These are phyloP conservation scores for Trichomonascus vanleenenianus DNA, from an alignment of 805 yeast species.

Conservation along the genomic window DNA sequence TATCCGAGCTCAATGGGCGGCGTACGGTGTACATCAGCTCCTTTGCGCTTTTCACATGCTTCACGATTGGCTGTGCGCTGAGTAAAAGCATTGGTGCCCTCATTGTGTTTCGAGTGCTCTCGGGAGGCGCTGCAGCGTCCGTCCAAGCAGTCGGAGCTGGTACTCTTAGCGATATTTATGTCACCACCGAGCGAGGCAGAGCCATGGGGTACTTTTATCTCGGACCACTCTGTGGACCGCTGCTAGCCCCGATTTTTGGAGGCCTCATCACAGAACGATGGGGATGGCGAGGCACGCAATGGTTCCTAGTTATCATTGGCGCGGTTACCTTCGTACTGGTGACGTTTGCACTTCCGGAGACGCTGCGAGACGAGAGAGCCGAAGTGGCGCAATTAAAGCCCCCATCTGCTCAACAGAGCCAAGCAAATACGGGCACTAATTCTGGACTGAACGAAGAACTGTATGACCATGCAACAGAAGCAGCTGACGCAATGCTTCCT, in stretches of 20 bases:
- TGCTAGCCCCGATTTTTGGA: conserved; percentile 72
- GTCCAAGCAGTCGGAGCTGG: conserved; percentile 91
- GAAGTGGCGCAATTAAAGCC: neutral
- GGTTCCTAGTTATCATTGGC: conserved; percentile 67
- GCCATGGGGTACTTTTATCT: conserved; percentile 76
- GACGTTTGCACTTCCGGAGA: conserved; percentile 65
- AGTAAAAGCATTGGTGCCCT: conserved; percentile 54
- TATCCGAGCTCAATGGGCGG: conserved; percentile 69
- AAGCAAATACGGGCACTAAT: neutral
- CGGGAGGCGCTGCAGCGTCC: conserved; percentile 78
- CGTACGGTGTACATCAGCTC: conserved; percentile 65
- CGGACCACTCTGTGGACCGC: conserved; percentile 77
- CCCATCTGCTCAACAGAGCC: neutral
- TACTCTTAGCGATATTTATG: conserved; percentile 66
- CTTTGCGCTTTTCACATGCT: conserved; percentile 53
- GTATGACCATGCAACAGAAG: neutral
- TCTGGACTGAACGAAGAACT: neutral
- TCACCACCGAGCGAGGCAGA: conserved; percentile 60
- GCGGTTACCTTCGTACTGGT: conserved; percentile 45
- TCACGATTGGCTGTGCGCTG: conserved; percentile 65
- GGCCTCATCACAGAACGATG: conserved; percentile 63
- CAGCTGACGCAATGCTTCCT: conserved; percentile 4
- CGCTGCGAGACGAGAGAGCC: conserved; percentile 39
- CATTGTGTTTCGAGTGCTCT: conserved; percentile 59
- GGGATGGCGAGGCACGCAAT: conserved; percentile 88